Evolutionary conservation across 140 eudicot genomes (phyloP).

Genomic region (Stevia rebaudiana): DNA sequence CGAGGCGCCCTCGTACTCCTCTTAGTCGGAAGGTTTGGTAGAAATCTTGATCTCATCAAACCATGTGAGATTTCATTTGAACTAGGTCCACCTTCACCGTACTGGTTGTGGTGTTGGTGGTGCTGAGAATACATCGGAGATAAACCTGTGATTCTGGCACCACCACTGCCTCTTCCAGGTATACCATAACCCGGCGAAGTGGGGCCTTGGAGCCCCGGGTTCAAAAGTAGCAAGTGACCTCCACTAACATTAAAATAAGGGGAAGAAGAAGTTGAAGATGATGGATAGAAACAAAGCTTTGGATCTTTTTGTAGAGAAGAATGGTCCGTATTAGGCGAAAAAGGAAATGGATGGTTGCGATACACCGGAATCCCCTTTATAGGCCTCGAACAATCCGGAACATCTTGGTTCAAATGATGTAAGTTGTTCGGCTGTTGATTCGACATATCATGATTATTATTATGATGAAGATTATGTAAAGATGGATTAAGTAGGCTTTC

Average conservation of each 20-base stretch:
- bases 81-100: conserved; percentile 43
- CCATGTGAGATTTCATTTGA: conserved; percentile 47
- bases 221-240: conserved; percentile 41
- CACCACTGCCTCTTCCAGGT: conserved; percentile 28
- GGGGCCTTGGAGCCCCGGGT: conserved; percentile 35
- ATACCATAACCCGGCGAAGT: conserved; percentile 34
- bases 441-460: conserved; percentile 3
- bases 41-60: conserved; percentile 64
- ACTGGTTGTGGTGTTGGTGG: conserved; percentile 36
- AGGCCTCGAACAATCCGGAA: conserved; percentile 49
- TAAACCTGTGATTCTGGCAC: conserved; percentile 35
- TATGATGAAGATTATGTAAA: conserved; percentile 1
- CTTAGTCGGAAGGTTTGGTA: conserved; percentile 55
- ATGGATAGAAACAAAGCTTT: conserved; percentile 49
- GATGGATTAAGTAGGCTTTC: conserved; percentile 29
- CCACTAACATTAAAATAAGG: conserved; percentile 35
- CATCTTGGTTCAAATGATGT: conserved; percentile 43
- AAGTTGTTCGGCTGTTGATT: conserved; percentile 23
- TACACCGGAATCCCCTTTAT: conserved; percentile 92
- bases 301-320: conserved; percentile 49
- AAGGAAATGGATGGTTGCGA: conserved; percentile 70
- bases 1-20: conserved; percentile 79
- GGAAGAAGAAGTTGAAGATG: conserved; percentile 35
- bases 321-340: conserved; percentile 41
- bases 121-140: conserved; percentile 26